Percentiles rank a stretch among this genome's conserved stretches.
Evolutionary conservation across 371 early-diverging fungal species (phyloP).

Genomic region (Rhizomucor miehei): DNA sequence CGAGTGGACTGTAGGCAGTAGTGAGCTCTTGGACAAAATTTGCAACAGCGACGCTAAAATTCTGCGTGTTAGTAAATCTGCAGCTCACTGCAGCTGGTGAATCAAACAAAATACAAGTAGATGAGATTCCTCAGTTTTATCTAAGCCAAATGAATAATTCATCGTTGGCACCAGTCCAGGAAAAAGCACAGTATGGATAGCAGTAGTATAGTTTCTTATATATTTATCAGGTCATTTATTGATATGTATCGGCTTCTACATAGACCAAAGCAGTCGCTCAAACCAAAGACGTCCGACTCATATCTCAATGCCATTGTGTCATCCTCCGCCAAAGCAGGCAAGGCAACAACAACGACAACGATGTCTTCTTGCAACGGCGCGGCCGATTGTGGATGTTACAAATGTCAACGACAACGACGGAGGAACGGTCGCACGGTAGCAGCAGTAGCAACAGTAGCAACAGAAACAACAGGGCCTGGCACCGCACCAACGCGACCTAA

Average conservation of each 20-base stretch:
- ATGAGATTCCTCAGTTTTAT: conserved; percentile 12
- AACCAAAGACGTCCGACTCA: conserved; percentile 9
- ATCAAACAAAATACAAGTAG: conserved; percentile 35
- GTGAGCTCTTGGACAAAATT: too few species aligned
- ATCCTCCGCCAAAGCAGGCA: conserved; percentile 4
- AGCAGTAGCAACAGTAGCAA: conserved; percentile 1
- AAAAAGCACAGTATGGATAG: conserved; percentile 3
- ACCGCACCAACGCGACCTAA: conserved; percentile 4
- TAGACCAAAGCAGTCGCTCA: neutral
- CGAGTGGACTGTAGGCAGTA: conserved; percentile 32
- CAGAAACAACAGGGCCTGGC: conserved; percentile 4
- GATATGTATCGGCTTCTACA: too few species aligned
- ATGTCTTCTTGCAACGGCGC: conserved; percentile 2
- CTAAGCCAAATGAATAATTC: too few species aligned
- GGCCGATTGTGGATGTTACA: conserved; percentile 36
- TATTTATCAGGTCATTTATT: too few species aligned
- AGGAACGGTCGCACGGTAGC: conserved; percentile 16
- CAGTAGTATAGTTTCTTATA: too few species aligned
- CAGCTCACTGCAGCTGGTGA: conserved; percentile 29
- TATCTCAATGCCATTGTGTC: conserved; percentile 26
- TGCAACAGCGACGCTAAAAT: too few species aligned
- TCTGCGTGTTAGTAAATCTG: conserved; percentile 25
- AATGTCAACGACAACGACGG: conserved; percentile 45
- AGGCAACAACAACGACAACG: conserved; percentile 1
- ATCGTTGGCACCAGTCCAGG: neutral